These are phyloP conservation scores for Neurospora sp. DNA, from an alignment of 2,329 filamentous ascomycete species.

Conservation along the genomic window DNA sequence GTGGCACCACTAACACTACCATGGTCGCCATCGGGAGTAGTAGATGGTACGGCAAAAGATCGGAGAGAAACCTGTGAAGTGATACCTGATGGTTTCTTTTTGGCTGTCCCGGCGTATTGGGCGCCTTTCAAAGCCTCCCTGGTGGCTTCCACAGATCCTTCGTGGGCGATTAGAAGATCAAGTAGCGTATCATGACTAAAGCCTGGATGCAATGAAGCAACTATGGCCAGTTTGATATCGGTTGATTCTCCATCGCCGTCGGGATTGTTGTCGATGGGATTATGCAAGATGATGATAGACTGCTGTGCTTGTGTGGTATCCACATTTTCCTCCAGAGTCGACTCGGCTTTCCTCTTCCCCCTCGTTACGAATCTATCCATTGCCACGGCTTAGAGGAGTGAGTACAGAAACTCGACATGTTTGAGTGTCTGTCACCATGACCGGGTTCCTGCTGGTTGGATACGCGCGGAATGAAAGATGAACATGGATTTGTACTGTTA, in stretches of 20 bases:
- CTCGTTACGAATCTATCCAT: constrained; percentile 52
- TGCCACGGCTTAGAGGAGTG: constrained; percentile 1
- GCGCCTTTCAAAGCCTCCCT: constrained; percentile 41
- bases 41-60: constrained; percentile 31
- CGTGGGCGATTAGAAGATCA: constrained; percentile 66
- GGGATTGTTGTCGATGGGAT: constrained; percentile 3
- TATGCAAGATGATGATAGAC: constrained; percentile 1
- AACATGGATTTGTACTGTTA: neutral
- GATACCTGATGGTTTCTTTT: constrained; percentile 29
- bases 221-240: constrained; percentile 76
- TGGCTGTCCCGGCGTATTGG: constrained; percentile 17
- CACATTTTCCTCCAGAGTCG: neutral
- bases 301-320: neutral
- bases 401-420: neutral
- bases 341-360: constrained; percentile 39
- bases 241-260: constrained; percentile 63
- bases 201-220: constrained; percentile 65
- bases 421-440: neutral
- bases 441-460: neutral
- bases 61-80: constrained; percentile 57
- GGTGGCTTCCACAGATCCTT: constrained; percentile 65
- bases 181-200: constrained; percentile 59
- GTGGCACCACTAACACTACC: constrained; percentile 4
- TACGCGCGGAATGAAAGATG: too few relatives aligned
- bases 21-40: constrained; percentile 1